Base-by-base conservation (phyloP, 2,329 filamentous ascomycete species). In the Diaporthe sp. region DNA sequence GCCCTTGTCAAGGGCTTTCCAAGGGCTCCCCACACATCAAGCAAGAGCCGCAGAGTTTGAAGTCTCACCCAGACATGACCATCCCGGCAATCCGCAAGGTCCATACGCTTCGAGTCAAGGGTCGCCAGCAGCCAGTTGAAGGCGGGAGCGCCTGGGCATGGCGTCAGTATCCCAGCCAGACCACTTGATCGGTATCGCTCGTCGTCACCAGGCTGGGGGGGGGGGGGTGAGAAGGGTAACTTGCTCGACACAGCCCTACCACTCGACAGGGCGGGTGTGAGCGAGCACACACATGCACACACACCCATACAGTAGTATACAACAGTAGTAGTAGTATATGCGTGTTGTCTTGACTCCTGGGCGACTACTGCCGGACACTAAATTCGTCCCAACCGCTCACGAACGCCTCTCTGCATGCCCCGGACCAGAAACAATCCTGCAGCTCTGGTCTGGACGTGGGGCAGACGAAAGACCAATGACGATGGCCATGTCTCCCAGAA, bases 11-110 rank as follows among this genome's bases (percentile, higher is more conserved):
- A 51, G 67, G 67, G 72, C 67, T 71, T 51, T 51, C 67, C 68
- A 71, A 51, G 67, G 67, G 72, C 67, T 71, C 58, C 58, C 67
- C 72, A 74, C 65, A 71, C 72, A 47, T 73, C 57, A 60, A 67
- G 58, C 31, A 75, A 75, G 75, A 76, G 72, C 72, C 75, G 68
- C 75, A 76, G 39, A 58, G 65, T 74, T 37, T 71, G 58, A 51
- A 74, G 72, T 76, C 75, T 74, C 75, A 71, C 47, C 75, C 72
- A 74, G 65, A 74, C 75, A 71, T 71, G 75, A 74, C n/a, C 57
- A 76, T 74, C 75, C 75, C 67, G 47, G 75, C 31, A 42, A 42
- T 42, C 47, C 68, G 39, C 65, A 58, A 73, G 61, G 31, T 58
- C 61, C 68, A 51, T 72, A 72, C 53, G 61, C 74, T 71, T 67